These are phyloP conservation scores for Apiospora kogelbergensis DNA, from an alignment of 2,329 filamentous ascomycete genomes.

Conservation along the genomic window DNA sequence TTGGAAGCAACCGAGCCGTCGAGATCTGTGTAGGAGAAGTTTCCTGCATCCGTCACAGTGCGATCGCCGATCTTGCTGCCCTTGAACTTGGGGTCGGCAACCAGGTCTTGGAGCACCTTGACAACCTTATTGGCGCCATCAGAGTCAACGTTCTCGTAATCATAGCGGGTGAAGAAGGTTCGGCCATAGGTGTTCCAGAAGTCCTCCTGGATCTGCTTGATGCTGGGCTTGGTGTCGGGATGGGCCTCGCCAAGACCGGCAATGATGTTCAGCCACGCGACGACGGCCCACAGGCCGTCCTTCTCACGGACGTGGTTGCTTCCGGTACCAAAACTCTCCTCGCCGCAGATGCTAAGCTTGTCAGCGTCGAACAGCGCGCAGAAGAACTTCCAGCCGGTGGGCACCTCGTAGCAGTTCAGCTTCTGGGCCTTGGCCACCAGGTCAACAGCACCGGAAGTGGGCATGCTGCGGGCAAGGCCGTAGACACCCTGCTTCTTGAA, in stretches of 20 bases:
- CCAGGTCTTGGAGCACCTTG: constrained; percentile 74
- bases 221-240: constrained; percentile 79
- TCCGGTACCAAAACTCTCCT: constrained; percentile 97
- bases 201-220: constrained; percentile 92
- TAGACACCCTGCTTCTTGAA: constrained; percentile 98
- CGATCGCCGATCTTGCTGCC: constrained; percentile 78
- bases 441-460: constrained; percentile 92
- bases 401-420: constrained; percentile 91
- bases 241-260: constrained; percentile 86
- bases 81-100: constrained; percentile 72
- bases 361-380: constrained; percentile 91
- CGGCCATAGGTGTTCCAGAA: constrained; percentile 97
- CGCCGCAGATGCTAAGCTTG: constrained; percentile 97
- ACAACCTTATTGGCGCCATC: constrained; percentile 91
- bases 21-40: constrained; percentile 99
- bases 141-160: constrained; percentile 93
- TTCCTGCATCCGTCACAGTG: constrained; percentile 85
- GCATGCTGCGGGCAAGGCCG: constrained; percentile 95
- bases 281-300: constrained; percentile 95
- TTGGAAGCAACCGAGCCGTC: constrained; percentile 94
- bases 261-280: constrained; percentile 98
- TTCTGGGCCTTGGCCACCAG: constrained; percentile 94
- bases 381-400: constrained; percentile 99
- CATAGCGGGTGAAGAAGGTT: constrained; percentile 98
- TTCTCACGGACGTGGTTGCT: constrained; percentile 99